Base-by-base conservation (phyloP, 2,329 filamentous ascomycete species). In the Aspergillus hiratsukae region DNA sequence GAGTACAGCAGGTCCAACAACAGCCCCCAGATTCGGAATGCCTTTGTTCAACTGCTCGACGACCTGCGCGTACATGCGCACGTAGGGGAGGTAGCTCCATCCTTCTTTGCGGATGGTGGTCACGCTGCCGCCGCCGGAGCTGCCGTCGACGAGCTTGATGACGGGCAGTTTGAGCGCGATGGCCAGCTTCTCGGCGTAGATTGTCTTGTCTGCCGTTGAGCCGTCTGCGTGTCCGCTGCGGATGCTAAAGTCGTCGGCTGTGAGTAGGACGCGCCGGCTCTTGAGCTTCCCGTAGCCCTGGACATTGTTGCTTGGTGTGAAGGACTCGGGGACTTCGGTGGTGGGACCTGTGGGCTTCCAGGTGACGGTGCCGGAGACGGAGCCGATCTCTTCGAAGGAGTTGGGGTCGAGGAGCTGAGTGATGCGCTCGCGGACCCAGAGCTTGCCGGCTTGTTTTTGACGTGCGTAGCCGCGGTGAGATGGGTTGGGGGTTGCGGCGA, bases 171-270 rank as follows among this genome's bases (percentile, higher is more conserved):
- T 79, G 55, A 86, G 62, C 5, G 80, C 75, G 41, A 87, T 69
- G 0, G 83, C 82, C 28, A 87, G 67, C 63, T 86, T 85, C 70
- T 87, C 85, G 66, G 84, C 78, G 62, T 86, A 86, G 23, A 84
- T 69, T 1, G 83, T 86, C 70, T 84, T 85, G 48, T 78, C 81
- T 66, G 70, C 75, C 35, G 83, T 74, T 14, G 83, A 76, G 0
- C 85, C 85, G 69, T 87, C 85, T 0, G 84, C 83, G 73, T 87
- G 85, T 1, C 85, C 85, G 28, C 83, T 83, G 5, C 85, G 75
- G 28, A 87, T 80, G 1, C 79, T 82, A 61, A 86, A 87, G 65
- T 87, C 85, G 64, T 87, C 84, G 0, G 83, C 84, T 0, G 85
- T 87, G 50, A 87, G 80, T 0, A 86, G 72, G 3, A 87, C 75